Percentiles rank a stretch among this genome's conserved stretches.
These are phyloP conservation scores for Monsonia emarginata DNA, from an alignment of 441 rosid species.

Conservation along the genomic window DNA sequence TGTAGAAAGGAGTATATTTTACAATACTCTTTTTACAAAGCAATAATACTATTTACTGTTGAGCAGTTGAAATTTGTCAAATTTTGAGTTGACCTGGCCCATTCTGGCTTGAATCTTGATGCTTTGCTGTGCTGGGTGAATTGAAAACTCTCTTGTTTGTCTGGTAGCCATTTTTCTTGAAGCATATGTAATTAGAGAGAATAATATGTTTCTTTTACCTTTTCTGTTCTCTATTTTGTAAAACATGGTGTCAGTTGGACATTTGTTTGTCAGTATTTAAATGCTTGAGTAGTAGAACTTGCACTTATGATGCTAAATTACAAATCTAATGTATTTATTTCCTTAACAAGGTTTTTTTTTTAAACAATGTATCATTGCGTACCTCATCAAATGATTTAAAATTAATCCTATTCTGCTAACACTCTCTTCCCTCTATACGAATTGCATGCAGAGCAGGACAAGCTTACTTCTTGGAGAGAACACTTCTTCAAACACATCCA, in stretches of 20 bases:
- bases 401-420: conserved; percentile 7
- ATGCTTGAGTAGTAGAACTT: not conserved
- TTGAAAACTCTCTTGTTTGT: too few species aligned
- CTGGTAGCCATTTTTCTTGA: too few species aligned
- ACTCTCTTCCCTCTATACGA: conserved; percentile 21
- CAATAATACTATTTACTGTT: too few species aligned
- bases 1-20: too few species aligned
- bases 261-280: not conserved
- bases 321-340: not conserved
- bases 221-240: not conserved
- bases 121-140: too few species aligned
- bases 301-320: not conserved
- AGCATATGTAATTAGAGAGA: too few species aligned
- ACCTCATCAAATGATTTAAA: not conserved
- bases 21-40: too few species aligned
- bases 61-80: too few species aligned
- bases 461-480: conserved; percentile 48
- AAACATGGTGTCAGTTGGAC: not conserved
- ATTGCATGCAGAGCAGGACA: conserved; percentile 43
- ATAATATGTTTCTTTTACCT: too few species aligned
- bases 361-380: not conserved
- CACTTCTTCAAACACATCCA: conserved; percentile 33
- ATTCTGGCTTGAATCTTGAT: too few species aligned
- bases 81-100: too few species aligned
- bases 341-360: not conserved